Conservation (phyloP, 352 stramenopile genomes). For the Globisporangium parvum region DNA sequence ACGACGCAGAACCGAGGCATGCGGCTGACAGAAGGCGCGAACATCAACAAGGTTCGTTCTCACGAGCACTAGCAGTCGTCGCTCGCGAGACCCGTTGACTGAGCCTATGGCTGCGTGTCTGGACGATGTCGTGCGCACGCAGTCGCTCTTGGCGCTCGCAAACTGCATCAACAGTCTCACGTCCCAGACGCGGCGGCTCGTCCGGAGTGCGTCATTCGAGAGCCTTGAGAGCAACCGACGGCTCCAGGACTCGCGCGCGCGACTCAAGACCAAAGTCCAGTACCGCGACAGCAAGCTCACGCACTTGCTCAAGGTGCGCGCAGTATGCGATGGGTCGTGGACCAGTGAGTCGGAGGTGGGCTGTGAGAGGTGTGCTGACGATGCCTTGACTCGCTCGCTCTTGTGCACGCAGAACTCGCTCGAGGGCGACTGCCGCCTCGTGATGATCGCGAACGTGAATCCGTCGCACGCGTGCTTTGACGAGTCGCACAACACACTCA, state of each 20-base stretch:
- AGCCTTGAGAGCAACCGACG: conserved; percentile 14
- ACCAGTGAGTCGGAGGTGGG: too few species aligned
- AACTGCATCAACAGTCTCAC: conserved; percentile 89
- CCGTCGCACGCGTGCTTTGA: conserved; percentile 75
- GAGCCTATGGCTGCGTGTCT: background rate
- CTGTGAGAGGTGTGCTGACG: too few species aligned
- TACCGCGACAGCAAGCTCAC: conserved; percentile 89
- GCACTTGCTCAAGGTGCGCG: conserved; percentile 67
- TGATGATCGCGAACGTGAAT: conserved; percentile 90
- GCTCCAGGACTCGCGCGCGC: conserved; percentile 21
- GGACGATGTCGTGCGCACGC: too few species aligned
- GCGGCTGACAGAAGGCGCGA: conserved; percentile 51
- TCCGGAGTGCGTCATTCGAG: conserved; percentile 30
- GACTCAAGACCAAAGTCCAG: conserved; percentile 40
- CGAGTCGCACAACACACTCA: conserved; percentile 88
- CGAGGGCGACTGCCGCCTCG: conserved; percentile 84
- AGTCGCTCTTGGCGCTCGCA: conserved; percentile 74
- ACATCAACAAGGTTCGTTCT: conserved; percentile 51
- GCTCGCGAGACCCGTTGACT: background rate
- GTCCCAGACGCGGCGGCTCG: conserved; percentile 22
- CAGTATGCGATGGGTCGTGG: too few species aligned
- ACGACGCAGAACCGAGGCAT: conserved; percentile 71
- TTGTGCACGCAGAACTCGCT: conserved; percentile 55
- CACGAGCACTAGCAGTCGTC: background rate
- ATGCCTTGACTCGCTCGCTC: too few species aligned